Conservation (phyloP, 768 basidiomycete genomes). For the Termitomyces bulborhizus region DNA sequence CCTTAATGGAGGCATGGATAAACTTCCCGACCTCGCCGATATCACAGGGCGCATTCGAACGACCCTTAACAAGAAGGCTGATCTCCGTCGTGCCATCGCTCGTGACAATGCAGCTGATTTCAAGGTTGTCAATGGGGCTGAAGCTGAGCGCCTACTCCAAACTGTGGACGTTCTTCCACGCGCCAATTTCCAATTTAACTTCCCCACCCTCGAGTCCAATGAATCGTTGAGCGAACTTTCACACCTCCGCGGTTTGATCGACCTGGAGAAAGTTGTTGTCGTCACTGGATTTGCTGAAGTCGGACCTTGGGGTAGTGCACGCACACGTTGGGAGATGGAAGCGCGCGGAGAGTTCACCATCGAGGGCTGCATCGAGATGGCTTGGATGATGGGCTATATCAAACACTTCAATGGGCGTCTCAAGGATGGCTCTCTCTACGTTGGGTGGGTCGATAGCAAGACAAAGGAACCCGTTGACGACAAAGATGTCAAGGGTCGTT, state of each 20-base stretch:
- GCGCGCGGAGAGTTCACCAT: constrained; percentile 96
- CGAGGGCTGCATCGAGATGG: constrained; percentile 98
- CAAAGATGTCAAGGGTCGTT: constrained; percentile 90
- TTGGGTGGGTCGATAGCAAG: constrained; percentile 98
- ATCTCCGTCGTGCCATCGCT: constrained; percentile 88
- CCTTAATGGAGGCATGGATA: constrained; percentile 97
- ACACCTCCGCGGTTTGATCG: constrained; percentile 81
- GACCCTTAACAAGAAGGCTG: constrained; percentile 78
- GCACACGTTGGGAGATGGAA: constrained; percentile 99
- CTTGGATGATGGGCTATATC: constrained; percentile 99
- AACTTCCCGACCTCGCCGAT: constrained; percentile 89
- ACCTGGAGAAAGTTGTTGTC: constrained; percentile 94
- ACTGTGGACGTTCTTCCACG: constrained; percentile 91
- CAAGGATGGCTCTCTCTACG: constrained; percentile 86
- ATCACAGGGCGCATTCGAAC: constrained; percentile 83
- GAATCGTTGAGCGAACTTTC: constrained; percentile 68
- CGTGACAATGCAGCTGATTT: constrained; percentile 96
- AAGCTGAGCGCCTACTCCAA: constrained; percentile 89
- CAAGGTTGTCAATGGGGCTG: constrained; percentile 82
- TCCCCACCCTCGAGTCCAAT: constrained; percentile 77
- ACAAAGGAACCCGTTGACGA: constrained; percentile 92
- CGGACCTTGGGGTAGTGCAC: constrained; percentile 96
- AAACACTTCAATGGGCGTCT: constrained; percentile 98
- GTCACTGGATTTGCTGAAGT: constrained; percentile 97
- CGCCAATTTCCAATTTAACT: constrained; percentile 96